These are phyloP conservation scores for Marvania coccoides DNA, from an alignment of 139 green algal species.

Conservation along the genomic window DNA sequence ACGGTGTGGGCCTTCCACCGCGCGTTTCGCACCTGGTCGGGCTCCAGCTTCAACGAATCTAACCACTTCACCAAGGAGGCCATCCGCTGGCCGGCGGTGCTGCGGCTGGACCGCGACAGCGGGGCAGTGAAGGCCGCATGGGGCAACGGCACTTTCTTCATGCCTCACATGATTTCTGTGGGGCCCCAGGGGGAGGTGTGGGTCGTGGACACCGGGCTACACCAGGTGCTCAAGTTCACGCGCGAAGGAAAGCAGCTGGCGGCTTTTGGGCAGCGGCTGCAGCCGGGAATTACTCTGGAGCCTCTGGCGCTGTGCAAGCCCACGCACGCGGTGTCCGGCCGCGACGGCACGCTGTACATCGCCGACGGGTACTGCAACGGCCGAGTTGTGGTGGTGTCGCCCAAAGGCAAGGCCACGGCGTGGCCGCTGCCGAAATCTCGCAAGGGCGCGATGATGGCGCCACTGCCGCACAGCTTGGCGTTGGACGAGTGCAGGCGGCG, in stretches of 20 bases:
- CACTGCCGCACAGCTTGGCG: slow-evolving; percentile 55
- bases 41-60: slow-evolving; percentile 21
- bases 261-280: slow-evolving; percentile 34
- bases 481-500: slow-evolving; percentile 64
- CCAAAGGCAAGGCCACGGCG: slow-evolving; percentile 27
- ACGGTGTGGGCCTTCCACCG: slow-evolving; percentile 67
- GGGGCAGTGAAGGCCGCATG: slow-evolving; percentile 13
- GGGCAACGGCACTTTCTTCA: slow-evolving; percentile 45
- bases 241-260: slow-evolving; percentile 40
- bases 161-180: slow-evolving; percentile 79
- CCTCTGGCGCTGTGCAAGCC: slow-evolving; percentile 68
- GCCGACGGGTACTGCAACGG: slow-evolving; percentile 65
- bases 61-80: slow-evolving; percentile 25
- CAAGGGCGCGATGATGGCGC: not conserved
- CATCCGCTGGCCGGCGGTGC: slow-evolving; percentile 37
- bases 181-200: slow-evolving; percentile 62
- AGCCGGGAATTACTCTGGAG: slow-evolving; percentile 30
- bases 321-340: slow-evolving; percentile 62
- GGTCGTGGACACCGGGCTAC: slow-evolving; percentile 43
- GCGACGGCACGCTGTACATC: slow-evolving; percentile 65
- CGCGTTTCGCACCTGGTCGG: slow-evolving; percentile 41
- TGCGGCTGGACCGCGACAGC: slow-evolving; percentile 14
- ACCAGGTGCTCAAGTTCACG: slow-evolving; percentile 61
- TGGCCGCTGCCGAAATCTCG: not conserved
- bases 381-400: slow-evolving; percentile 24